phyloP scores from a whole-genome alignment of 1,284 basidiomycete species.

The Cutaneotrichosporon mucoides region DNA sequence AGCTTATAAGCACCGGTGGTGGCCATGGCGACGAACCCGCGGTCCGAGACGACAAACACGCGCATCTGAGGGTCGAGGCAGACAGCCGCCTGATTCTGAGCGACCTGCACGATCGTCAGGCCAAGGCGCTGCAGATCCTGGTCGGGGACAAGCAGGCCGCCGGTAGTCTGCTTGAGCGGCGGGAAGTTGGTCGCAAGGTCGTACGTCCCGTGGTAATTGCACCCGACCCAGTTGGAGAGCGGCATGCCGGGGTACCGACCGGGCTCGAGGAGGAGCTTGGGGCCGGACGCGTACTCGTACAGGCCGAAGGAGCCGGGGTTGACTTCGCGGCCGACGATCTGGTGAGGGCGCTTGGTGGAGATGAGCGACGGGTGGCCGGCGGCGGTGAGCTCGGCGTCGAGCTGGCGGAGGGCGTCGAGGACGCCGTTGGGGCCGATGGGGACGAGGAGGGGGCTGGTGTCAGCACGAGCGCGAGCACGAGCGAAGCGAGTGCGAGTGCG shows the following conservation, averaged over 20 bases:
- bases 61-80: conserved; percentile 18
- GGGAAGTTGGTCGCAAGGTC: conserved; percentile 18
- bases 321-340: conserved; percentile 15
- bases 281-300: conserved; percentile 15
- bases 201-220: conserved; percentile 10
- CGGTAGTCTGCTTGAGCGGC: neutral
- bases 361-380: conserved; percentile 9
- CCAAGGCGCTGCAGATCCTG: conserved; percentile 11
- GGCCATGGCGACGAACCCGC: conserved; percentile 19
- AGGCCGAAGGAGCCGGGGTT: conserved; percentile 18
- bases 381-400: conserved; percentile 8
- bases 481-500: too few species aligned
- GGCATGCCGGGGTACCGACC: conserved; percentile 18
- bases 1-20: conserved; percentile 14
- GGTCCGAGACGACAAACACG: conserved; percentile 16
- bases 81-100: conserved; percentile 19
- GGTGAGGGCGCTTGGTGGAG: conserved; percentile 13
- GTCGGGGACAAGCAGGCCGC: conserved; percentile 8
- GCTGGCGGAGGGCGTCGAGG: conserved; percentile 8
- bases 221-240: conserved; percentile 15
- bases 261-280: conserved; percentile 15
- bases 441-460: conserved; percentile 10
- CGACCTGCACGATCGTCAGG: conserved; percentile 16
- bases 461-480: neutral
- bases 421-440: conserved; percentile 14